phyloP scores from a whole-genome alignment of 225 moss, liverwort and hornwort species.

The Straminergon stramineum region DNA sequence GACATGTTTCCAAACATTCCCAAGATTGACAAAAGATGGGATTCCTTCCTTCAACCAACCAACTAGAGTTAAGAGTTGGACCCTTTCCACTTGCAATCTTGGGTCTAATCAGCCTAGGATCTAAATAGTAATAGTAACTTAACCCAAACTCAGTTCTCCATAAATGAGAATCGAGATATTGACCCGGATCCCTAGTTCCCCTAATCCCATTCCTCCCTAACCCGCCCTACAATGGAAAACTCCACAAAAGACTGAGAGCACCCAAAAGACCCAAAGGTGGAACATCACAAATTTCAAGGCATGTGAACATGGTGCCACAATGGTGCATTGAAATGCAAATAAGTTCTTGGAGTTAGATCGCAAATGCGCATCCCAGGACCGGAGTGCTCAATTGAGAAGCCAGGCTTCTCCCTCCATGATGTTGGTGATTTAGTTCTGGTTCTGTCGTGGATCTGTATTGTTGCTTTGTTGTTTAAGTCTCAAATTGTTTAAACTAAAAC shows the following conservation, averaged over 20 bases:
- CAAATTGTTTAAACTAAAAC: no score
- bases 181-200: neutral
- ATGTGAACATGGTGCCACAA: no score
- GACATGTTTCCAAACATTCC: neutral
- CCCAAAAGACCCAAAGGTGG: no score
- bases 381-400: no score
- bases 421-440: no score
- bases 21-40: neutral
- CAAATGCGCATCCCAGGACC: no score
- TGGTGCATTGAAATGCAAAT: no score
- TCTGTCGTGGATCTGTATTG: no score
- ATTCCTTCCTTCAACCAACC: neutral
- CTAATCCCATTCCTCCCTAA: neutral
- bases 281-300: no score
- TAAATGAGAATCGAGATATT: neutral
- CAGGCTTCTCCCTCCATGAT: no score
- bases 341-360: no score
- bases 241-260: neutral
- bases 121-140: neutral
- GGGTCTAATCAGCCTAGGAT: neutral
- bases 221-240: neutral
- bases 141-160: neutral
- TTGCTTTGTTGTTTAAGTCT: no score
- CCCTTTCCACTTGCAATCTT: neutral
- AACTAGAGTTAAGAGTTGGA: neutral